phyloP scores from a whole-genome alignment of 139 green algal species.

The Chlamydomonas sphaeroides region DNA sequence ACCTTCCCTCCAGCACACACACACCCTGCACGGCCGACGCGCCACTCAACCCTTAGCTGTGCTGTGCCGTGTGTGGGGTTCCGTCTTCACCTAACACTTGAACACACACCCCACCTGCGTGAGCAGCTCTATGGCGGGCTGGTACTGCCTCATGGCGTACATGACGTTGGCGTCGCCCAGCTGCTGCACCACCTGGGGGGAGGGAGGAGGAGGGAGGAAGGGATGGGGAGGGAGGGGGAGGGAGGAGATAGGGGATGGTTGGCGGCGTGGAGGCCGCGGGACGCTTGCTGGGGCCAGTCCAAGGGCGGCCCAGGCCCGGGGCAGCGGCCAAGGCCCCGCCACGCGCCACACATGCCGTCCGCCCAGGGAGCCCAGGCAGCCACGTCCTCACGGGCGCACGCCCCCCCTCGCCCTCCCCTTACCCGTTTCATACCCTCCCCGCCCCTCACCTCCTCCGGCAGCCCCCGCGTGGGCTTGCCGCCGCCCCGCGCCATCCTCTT shows the following conservation, averaged over 20 bases:
- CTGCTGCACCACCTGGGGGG: conserved; percentile 43
- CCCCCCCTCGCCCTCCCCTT: not conserved
- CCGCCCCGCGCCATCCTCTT: not conserved
- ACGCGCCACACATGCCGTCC: no score
- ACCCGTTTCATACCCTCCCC: not conserved
- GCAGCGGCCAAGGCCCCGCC: no score
- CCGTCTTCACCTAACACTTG: no score
- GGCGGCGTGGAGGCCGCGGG: no score
- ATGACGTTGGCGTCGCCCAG: conserved; percentile 90
- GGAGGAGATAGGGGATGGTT: not conserved
- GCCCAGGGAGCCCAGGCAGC: no score
- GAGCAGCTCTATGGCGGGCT: conserved; percentile 76
- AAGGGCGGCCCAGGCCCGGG: no score
- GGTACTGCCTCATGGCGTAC: conserved; percentile 74
- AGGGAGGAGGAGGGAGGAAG: not conserved
- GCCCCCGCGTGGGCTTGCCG: not conserved
- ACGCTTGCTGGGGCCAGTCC: no score
- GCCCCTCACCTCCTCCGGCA: conserved; percentile 24
- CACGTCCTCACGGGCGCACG: no score
- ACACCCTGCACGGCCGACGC: no score
- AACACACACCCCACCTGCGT: conserved; percentile 58
- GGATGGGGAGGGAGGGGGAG: not conserved
- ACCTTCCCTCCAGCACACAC: no score
- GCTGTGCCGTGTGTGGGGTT: no score
- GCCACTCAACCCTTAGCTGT: no score